Conservation (phyloP, 148 eudicot species). For the Gaultheria prostrata region DNA sequence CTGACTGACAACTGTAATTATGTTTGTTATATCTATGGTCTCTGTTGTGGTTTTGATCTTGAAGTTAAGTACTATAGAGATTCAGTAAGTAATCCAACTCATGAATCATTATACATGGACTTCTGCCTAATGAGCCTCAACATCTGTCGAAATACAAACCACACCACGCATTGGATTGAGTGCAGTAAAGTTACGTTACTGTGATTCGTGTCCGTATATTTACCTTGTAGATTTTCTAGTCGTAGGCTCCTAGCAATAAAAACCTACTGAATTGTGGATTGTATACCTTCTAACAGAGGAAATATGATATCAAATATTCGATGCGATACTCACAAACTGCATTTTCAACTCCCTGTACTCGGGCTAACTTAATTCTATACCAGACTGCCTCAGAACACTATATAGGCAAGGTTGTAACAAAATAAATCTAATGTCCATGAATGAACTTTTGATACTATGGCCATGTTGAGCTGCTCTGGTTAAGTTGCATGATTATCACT, state of each 20-base stretch:
- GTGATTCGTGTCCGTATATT: no score
- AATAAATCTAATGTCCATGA: not conserved
- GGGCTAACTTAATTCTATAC: not conserved
- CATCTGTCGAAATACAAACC: not conserved
- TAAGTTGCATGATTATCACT: not conserved
- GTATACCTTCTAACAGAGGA: not conserved
- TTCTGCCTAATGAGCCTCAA: not conserved
- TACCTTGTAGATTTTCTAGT: no score
- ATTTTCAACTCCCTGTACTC: not conserved
- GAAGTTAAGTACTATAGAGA: not conserved
- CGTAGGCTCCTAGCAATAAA: no score
- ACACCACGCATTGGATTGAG: not conserved
- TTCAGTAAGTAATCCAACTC: not conserved
- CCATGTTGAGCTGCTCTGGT: conserved; percentile 1
- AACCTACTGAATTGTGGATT: not conserved
- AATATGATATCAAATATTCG: not conserved
- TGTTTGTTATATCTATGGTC: not conserved
- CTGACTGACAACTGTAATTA: not conserved
- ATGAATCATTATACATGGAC: not conserved
- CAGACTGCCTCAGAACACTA: not conserved
- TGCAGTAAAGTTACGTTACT: not conserved
- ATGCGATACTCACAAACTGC: not conserved
- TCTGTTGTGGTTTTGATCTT: not conserved
- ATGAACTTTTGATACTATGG: not conserved
- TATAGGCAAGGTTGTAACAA: not conserved